Evolutionary conservation across 306 rosid genomes (phyloP).

Genomic region (Cicer cuneatum): DNA sequence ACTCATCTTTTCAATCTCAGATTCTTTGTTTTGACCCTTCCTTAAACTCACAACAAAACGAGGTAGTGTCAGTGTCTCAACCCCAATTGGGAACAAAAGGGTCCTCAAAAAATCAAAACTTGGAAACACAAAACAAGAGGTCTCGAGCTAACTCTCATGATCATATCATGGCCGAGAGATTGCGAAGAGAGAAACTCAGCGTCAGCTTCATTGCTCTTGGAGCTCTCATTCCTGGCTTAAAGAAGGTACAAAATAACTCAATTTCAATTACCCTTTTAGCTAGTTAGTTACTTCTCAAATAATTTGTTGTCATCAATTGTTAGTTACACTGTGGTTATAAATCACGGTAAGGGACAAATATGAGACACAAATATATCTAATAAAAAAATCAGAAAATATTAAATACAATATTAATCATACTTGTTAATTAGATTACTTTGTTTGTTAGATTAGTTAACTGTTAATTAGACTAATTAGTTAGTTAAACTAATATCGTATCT

Average conservation of each 20-base stretch:
- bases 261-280: neutral
- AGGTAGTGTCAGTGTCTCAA: conserved; percentile 7
- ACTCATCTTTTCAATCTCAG: conserved; percentile 51
- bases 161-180: conserved; percentile 82
- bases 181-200: conserved; percentile 78
- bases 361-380: too few species aligned
- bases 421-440: too few species aligned
- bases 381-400: too few species aligned
- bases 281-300: too few species aligned
- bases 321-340: too few species aligned
- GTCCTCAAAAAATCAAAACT: conserved; percentile 41
- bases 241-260: conserved; percentile 56
- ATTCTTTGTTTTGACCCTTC: conserved; percentile 60
- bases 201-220: conserved; percentile 84
- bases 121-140: conserved; percentile 49
- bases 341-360: too few species aligned
- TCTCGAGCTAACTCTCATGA: conserved; percentile 61
- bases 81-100: conserved; percentile 45
- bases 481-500: too few species aligned
- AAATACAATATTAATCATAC: too few species aligned
- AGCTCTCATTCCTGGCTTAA: conserved; percentile 71
- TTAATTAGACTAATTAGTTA: too few species aligned
- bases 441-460: too few species aligned
- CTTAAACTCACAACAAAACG: conserved; percentile 45
- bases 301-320: too few species aligned